phyloP scores from a whole-genome alignment of 2,329 filamentous ascomycete genomes.

The Fusarium irregulare region DNA sequence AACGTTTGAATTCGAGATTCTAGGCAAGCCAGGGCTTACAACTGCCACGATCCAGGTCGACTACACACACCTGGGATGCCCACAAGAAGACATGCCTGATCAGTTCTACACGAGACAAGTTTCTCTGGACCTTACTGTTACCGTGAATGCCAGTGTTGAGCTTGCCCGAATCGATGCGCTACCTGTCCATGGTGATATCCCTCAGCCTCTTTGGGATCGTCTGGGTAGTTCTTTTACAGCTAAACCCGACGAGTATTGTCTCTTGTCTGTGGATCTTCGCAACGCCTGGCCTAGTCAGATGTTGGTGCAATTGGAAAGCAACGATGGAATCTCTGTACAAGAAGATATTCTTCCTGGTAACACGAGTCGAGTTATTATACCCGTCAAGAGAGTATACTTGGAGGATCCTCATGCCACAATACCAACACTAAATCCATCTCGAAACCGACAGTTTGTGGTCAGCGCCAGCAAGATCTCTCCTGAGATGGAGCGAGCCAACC shows the following conservation, averaged over 20 bases:
- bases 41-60: constrained; percentile 84
- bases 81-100: constrained; percentile 73
- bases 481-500: constrained; percentile 78
- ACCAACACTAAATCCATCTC: constrained; percentile 81
- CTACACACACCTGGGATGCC: constrained; percentile 82
- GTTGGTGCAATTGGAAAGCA: constrained; percentile 69
- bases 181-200: constrained; percentile 76
- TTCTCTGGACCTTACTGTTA: constrained; percentile 82
- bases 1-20: constrained; percentile 84
- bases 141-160: constrained; percentile 92
- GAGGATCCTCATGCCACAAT: constrained; percentile 82
- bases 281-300: constrained; percentile 91
- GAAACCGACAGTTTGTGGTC: constrained; percentile 93
- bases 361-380: constrained; percentile 79
- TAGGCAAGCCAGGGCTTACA: constrained; percentile 87
- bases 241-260: constrained; percentile 74
- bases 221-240: constrained; percentile 50
- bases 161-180: constrained; percentile 82
- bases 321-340: constrained; percentile 61
- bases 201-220: constrained; percentile 67
- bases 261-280: constrained; percentile 84
- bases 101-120: constrained; percentile 88
- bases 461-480: constrained; percentile 82
- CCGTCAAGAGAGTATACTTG: constrained; percentile 79
- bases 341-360: constrained; percentile 73